Conservation (phyloP, 352 stramenopile genomes). For the Globisporangium splendens region DNA sequence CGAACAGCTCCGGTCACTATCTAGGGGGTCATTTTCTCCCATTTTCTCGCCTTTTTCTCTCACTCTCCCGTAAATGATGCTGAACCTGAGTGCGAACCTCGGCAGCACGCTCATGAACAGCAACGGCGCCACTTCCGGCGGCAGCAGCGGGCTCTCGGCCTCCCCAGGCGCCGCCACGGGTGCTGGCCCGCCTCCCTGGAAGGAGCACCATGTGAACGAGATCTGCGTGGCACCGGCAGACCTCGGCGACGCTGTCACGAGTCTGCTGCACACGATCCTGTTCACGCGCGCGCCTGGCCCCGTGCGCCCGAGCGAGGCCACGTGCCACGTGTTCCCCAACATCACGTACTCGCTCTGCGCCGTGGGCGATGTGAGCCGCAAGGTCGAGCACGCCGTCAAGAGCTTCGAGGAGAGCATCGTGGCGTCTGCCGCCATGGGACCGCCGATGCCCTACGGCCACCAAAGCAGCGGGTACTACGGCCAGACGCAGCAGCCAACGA, state of each 20-base stretch:
- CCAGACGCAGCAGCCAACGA: conserved; percentile 1
- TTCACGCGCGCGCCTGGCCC: conserved; percentile 74
- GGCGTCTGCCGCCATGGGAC: conserved; percentile 9
- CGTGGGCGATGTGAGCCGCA: conserved; percentile 72
- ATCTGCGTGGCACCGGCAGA: conserved; percentile 52
- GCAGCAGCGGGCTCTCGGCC: background rate
- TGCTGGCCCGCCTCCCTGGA: conserved; percentile 30
- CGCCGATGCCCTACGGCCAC: conserved; percentile 11
- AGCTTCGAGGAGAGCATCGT: conserved; percentile 57
- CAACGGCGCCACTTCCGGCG: too few relatives aligned
- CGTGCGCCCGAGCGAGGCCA: conserved; percentile 68
- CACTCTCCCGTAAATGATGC: background rate
- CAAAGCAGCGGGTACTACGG: conserved; percentile 16
- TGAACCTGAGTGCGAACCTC: conserved; percentile 14
- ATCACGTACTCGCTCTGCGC: conserved; percentile 78
- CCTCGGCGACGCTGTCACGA: conserved; percentile 60
- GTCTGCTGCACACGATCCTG: conserved; percentile 75
- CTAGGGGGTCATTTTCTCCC: background rate
- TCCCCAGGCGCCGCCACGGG: background rate
- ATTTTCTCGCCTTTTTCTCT: background rate
- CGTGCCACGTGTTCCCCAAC: conserved; percentile 69
- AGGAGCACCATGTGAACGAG: conserved; percentile 65
- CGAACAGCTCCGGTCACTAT: background rate
- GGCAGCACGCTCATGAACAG: conserved; percentile 11
- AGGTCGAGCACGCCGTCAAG: conserved; percentile 68